Base-by-base conservation (phyloP, 1,139 yeast species). In the Pichia sp. region DNA sequence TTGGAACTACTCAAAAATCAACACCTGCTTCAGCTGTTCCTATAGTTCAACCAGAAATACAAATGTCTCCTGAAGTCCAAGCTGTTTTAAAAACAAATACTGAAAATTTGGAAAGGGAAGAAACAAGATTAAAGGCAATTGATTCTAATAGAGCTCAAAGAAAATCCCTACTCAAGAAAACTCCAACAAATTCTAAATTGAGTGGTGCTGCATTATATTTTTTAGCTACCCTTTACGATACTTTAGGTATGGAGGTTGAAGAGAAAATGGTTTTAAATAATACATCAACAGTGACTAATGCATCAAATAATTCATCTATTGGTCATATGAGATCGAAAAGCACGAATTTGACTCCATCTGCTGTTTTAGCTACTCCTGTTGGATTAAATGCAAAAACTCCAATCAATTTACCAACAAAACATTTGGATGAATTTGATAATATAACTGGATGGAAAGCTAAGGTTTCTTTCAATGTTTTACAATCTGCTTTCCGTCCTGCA, bases 141-240 rank as follows among this genome's bases (percentile, higher is more conserved):
- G 64, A 60, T 42, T 42, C 50, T n/a, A 54, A 52, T 36, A 49
- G 63, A 38, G 49, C 66, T 28, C 68, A 62, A 47, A 59, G 81
- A 42, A 31, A 14, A 18, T 12, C 7, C 12, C 63, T 75, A 39
- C 75, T 71, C 38, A 40, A 40, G 14, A 21, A 34, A 1, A 21
- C 26, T 5, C 28, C 24, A 12, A 35, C 39, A 9, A 12, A 22
- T 11, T 23, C 30, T 7, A 18, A 17, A 15, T 14, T 34, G 10
- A 24, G 41, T 21, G 74, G 75, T 50, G 75, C 79, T 0, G 69
- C 70, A 40, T 62, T 63, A 45, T 75, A 72, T 55, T 72, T 75
- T 53, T 62, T 69, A 40, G 71, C 77, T 0, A 67, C 79, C 1
- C 60, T 75, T 45, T 68, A 75, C 10, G 75, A 75, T 52, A 60